A percentile compares a stretch with the other conserved stretches of the same genome.
Conservation (phyloP, 768 basidiomycete genomes). For the Chalciporus sphaerocephalus region DNA sequence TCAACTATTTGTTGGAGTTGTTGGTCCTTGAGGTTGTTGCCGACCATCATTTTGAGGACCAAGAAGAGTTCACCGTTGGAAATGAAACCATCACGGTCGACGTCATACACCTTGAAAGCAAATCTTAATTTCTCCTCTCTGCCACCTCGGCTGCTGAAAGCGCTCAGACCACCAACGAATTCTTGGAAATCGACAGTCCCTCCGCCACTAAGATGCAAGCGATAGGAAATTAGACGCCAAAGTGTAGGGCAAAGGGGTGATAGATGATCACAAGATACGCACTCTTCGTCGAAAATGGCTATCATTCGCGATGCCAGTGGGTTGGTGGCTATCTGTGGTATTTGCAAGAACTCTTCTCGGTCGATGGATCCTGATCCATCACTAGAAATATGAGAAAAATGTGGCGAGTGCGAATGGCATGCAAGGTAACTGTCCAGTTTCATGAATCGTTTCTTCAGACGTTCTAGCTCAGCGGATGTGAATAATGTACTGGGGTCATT, state of each 20-base stretch:
- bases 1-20: slow-evolving; percentile 99
- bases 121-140: slow-evolving; percentile 96
- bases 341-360: slow-evolving; percentile 96
- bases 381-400: slow-evolving; percentile 35
- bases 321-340: slow-evolving; percentile 98
- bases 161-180: slow-evolving; percentile 95
- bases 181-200: slow-evolving; percentile 99
- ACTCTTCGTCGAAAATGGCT: slow-evolving; percentile 99
- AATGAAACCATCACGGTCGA: slow-evolving; percentile 96
- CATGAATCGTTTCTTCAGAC: slow-evolving; percentile 99
- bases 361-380: slow-evolving; percentile 98
- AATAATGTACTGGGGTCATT: slow-evolving; percentile 46
- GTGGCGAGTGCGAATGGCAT: background rate
- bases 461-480: slow-evolving; percentile 89
- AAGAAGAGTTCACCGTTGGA: slow-evolving; percentile 98
- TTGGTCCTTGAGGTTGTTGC: slow-evolving; percentile 98
- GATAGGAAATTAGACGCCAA: background rate
- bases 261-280: slow-evolving; percentile 34
- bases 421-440: slow-evolving; percentile 83
- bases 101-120: slow-evolving; percentile 99
- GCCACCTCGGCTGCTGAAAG: slow-evolving; percentile 95
- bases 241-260: background rate
- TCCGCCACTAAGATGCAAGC: slow-evolving; percentile 65
- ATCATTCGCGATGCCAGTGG: slow-evolving; percentile 97
- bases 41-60: slow-evolving; percentile 99